These are phyloP conservation scores for Penicillium glabrum DNA, from an alignment of 2,329 filamentous ascomycete species.

Conservation along the genomic window DNA sequence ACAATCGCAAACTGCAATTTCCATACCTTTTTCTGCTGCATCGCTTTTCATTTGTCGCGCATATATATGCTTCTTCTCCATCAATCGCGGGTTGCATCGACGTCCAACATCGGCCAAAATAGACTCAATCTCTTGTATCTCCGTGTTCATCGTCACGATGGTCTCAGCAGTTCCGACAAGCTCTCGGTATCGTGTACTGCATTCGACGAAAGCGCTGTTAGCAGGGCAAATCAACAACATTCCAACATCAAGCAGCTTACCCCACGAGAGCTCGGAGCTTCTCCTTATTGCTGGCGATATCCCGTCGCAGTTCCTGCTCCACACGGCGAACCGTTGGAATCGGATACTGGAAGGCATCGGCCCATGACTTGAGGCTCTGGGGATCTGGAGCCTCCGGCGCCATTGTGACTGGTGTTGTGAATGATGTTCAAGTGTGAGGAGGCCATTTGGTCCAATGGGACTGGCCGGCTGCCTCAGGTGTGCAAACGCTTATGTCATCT, in stretches of 20 bases:
- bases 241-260: slow-evolving; percentile 40
- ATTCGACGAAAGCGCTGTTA: background rate
- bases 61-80: slow-evolving; percentile 65
- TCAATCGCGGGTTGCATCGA: slow-evolving; percentile 70
- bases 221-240: background rate
- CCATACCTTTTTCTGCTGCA: slow-evolving; percentile 33
- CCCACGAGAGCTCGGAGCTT: slow-evolving; percentile 67
- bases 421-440: background rate
- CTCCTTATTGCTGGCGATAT: slow-evolving; percentile 63
- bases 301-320: slow-evolving; percentile 63
- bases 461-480: slow-evolving; percentile 2
- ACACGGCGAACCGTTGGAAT: slow-evolving; percentile 62
- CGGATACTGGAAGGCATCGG: slow-evolving; percentile 67
- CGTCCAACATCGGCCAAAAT: slow-evolving; percentile 71
- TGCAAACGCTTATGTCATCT: slow-evolving; percentile 10
- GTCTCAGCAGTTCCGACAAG: slow-evolving; percentile 88
- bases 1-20: background rate
- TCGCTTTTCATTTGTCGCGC: slow-evolving; percentile 51
- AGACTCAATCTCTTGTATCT: slow-evolving; percentile 73
- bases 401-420: slow-evolving; percentile 39
- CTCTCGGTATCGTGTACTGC: slow-evolving; percentile 73
- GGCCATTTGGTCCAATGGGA: slow-evolving; percentile 3
- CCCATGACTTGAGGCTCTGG: slow-evolving; percentile 59
- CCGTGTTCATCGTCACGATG: slow-evolving; percentile 84
- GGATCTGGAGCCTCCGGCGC: slow-evolving; percentile 58